These are phyloP conservation scores for Keithomyces neogunnii DNA, from an alignment of 2,329 filamentous ascomycete species.

Conservation along the genomic window DNA sequence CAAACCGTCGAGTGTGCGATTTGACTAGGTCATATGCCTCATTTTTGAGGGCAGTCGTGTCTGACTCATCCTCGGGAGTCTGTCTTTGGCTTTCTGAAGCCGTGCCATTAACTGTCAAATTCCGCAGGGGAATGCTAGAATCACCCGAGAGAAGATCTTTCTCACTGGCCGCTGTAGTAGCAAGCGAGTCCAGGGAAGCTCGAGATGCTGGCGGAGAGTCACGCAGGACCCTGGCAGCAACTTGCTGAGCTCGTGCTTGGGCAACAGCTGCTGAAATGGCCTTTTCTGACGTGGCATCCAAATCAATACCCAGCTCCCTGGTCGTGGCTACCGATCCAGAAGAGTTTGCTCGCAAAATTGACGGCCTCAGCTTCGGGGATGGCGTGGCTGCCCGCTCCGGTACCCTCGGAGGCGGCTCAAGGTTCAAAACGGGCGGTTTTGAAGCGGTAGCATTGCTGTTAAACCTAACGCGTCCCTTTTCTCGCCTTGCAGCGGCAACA, in stretches of 20 bases:
- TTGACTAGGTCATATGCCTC: constrained; percentile 35
- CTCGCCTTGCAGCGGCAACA: constrained; percentile 22
- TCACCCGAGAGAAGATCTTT: constrained; percentile 15
- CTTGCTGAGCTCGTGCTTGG: constrained; percentile 32
- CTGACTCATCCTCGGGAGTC: constrained; percentile 1
- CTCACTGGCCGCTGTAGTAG: constrained; percentile 20
- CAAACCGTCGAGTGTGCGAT: constrained; percentile 27
- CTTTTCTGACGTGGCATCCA: constrained; percentile 17
- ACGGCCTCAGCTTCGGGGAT: constrained; percentile 27
- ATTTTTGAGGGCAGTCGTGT: constrained; percentile 10
- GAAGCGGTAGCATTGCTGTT: constrained; percentile 34
- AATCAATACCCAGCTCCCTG: constrained; percentile 16
- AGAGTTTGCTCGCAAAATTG: constrained; percentile 33
- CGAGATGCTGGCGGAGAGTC: constrained; percentile 27
- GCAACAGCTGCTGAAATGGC: constrained; percentile 30
- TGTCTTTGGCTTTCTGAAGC: neutral
- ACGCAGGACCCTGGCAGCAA: constrained; percentile 30
- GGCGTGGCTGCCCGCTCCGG: constrained; percentile 6
- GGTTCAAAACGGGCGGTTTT: constrained; percentile 15
- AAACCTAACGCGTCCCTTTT: constrained; percentile 40
- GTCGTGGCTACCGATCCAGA: constrained; percentile 26
- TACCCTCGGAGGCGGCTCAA: constrained; percentile 1
- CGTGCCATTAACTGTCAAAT: constrained; percentile 12
- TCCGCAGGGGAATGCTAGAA: constrained; percentile 22
- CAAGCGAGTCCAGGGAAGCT: constrained; percentile 29